These are phyloP conservation scores for Solanum arcanum DNA, from an alignment of 257 asterid genomes.

Conservation along the genomic window DNA sequence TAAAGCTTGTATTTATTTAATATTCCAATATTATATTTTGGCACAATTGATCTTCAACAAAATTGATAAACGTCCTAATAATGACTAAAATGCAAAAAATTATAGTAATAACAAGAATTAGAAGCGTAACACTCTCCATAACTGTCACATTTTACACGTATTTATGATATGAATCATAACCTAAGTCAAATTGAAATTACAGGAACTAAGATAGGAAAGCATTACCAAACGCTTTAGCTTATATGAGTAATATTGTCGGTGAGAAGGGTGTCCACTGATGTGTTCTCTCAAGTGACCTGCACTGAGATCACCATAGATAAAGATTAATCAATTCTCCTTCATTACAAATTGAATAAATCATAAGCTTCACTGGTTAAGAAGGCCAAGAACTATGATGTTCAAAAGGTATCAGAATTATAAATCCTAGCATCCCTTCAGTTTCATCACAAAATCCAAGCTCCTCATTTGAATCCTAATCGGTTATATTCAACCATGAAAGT, in stretches of 20 bases:
- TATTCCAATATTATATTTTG: background rate
- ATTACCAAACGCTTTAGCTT: slow-evolving; percentile 71
- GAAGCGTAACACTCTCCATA: background rate
- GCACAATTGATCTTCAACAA: background rate
- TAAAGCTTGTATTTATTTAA: background rate
- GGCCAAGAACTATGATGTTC: background rate
- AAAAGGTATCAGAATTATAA: background rate
- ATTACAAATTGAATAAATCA: background rate
- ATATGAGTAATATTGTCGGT: slow-evolving; percentile 58
- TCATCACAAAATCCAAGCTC: background rate
- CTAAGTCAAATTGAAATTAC: background rate
- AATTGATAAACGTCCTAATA: background rate
- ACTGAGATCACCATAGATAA: slow-evolving; percentile 35
- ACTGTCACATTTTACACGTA: background rate
- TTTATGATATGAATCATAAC: background rate
- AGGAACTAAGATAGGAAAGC: background rate
- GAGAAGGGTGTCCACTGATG: slow-evolving; percentile 42
- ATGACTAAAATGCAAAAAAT: background rate
- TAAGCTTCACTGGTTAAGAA: background rate
- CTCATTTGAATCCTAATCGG: background rate
- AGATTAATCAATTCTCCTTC: background rate
- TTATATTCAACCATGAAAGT: background rate
- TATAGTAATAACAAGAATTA: background rate
- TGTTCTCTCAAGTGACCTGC: slow-evolving; percentile 78
- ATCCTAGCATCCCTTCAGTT: background rate